Conservation (phyloP, 1,284 basidiomycete species). For the Malassezia nana region DNA sequence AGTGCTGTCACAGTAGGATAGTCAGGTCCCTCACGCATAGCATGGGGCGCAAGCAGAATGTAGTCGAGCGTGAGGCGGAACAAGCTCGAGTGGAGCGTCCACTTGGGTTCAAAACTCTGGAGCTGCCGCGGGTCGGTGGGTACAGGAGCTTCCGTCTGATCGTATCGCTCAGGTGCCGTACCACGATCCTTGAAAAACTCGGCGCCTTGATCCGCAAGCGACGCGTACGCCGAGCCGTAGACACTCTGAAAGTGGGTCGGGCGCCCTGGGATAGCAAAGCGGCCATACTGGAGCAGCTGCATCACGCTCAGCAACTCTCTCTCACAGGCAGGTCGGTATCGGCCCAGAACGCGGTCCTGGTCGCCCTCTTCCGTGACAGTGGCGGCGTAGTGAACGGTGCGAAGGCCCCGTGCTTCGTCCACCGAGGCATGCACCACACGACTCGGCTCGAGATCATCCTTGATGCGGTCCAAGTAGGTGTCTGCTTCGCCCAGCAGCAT, state of each 20-base stretch:
- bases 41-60: slow-evolving; percentile 55
- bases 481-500: slow-evolving; percentile 57
- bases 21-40: not conserved
- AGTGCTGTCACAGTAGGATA: slow-evolving; percentile 56
- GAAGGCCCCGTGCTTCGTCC: slow-evolving; percentile 51
- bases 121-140: slow-evolving; percentile 29
- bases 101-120: slow-evolving; percentile 40
- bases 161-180: slow-evolving; percentile 30
- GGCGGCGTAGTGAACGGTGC: slow-evolving; percentile 50
- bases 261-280: slow-evolving; percentile 22
- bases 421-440: slow-evolving; percentile 72
- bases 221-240: slow-evolving; percentile 53
- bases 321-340: slow-evolving; percentile 25
- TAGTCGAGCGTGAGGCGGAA: slow-evolving; percentile 56
- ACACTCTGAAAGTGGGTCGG: slow-evolving; percentile 19
- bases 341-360: slow-evolving; percentile 23
- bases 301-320: slow-evolving; percentile 57
- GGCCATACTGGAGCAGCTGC: slow-evolving; percentile 58
- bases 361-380: slow-evolving; percentile 33
- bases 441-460: slow-evolving; percentile 57
- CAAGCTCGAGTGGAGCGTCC: slow-evolving; percentile 41
- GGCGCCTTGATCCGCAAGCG: slow-evolving; percentile 12
- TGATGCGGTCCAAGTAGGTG: slow-evolving; percentile 51
- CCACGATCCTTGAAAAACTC: slow-evolving; percentile 29
- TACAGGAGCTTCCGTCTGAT: slow-evolving; percentile 26